Conservation (phyloP, 2,329 filamentous ascomycete species). For the Knoxdaviesia proteae region DNA sequence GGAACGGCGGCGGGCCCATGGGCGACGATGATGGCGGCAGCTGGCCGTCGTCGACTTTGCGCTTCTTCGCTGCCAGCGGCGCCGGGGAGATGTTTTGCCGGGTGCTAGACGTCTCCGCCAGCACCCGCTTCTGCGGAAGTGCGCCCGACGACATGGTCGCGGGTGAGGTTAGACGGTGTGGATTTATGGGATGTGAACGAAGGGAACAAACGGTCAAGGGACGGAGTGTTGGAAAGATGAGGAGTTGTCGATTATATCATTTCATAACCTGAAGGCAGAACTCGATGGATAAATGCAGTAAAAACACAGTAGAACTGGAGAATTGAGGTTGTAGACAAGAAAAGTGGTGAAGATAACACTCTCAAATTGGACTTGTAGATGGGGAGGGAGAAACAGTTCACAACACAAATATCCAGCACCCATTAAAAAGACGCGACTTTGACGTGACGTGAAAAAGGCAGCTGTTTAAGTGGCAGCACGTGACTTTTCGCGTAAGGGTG, state of each 20-base stretch:
- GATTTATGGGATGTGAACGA: too few relatives aligned
- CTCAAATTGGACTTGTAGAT: background rate
- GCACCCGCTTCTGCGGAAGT: slow-evolving; percentile 50
- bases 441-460: slow-evolving; percentile 18
- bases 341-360: background rate
- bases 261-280: background rate
- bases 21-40: too few relatives aligned
- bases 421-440: slow-evolving; percentile 12
- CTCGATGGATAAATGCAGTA: background rate
- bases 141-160: slow-evolving; percentile 22
- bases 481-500: slow-evolving; percentile 9
- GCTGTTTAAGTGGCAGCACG: slow-evolving; percentile 11
- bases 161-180: too few relatives aligned
- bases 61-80: slow-evolving; percentile 49
- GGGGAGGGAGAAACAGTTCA: background rate
- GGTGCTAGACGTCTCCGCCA: slow-evolving; percentile 45
- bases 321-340: background rate
- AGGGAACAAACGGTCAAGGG: too few relatives aligned
- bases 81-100: slow-evolving; percentile 40
- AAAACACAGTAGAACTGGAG: background rate
- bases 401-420: background rate
- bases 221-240: too few relatives aligned
- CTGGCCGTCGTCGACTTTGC: slow-evolving; percentile 42
- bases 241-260: too few relatives aligned
- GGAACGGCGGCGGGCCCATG: slow-evolving; percentile 9